These are phyloP conservation scores for Stephanodiscus minutulus DNA, from an alignment of 108 stramenopile genomes.

Conservation along the genomic window DNA sequence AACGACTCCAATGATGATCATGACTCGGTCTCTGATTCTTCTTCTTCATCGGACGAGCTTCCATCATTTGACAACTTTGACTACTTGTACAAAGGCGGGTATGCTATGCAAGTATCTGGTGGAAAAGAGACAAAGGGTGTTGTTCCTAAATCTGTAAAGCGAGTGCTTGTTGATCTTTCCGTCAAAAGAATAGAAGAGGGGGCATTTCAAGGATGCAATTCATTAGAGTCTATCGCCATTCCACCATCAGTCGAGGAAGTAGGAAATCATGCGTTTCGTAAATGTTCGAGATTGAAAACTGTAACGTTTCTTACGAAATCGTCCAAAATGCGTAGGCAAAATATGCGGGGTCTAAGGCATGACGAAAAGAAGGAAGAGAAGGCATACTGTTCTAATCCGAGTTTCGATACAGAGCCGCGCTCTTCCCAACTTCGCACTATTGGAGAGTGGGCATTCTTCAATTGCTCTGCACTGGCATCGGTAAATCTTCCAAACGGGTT, in stretches of 20 bases:
- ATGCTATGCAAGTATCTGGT: constrained; percentile 25
- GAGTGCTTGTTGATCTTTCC: constrained; percentile 33
- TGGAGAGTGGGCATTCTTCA: constrained; percentile 47
- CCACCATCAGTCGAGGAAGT: constrained; percentile 40
- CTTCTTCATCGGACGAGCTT: not conserved
- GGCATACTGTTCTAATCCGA: not conserved
- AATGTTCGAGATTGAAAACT: constrained; percentile 40
- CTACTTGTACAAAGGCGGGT: constrained; percentile 39
- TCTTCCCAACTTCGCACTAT: constrained; percentile 26
- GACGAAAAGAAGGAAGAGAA: constrained; percentile 19
- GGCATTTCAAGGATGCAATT: constrained; percentile 50
- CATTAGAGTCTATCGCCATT: constrained; percentile 42
- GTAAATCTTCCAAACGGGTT: constrained; percentile 35
- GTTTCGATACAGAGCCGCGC: not conserved
- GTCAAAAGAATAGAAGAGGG: constrained; percentile 41
- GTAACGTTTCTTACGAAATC: constrained; percentile 23
- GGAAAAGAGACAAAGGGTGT: constrained; percentile 34
- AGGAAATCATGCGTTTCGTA: constrained; percentile 45
- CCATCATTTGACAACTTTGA: constrained; percentile 25
- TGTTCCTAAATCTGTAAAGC: constrained; percentile 32
- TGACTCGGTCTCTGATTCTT: constrained; percentile 14
- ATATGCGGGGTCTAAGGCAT: not conserved
- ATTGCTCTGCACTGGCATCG: constrained; percentile 36
- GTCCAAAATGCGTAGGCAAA: not conserved
- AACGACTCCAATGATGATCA: constrained; percentile 11